phyloP scores from a whole-genome alignment of 176 grass and related monocot species.

The Carex parvula region DNA sequence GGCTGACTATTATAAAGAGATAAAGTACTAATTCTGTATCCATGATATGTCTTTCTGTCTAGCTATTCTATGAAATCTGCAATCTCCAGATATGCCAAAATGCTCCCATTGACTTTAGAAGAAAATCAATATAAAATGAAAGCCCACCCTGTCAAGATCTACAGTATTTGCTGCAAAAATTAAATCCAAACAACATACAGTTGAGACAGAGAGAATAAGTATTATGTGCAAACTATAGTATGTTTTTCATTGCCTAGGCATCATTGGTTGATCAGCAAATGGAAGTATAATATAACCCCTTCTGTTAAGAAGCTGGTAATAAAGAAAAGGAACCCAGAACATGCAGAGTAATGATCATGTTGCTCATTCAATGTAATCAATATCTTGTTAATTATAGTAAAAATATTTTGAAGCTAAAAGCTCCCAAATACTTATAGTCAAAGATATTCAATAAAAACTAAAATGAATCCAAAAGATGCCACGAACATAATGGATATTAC shows the following conservation, averaged over 20 bases:
- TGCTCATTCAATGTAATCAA: background rate
- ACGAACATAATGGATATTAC: no score
- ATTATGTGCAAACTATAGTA: no score
- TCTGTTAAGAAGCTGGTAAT: background rate
- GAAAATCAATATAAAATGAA: no score
- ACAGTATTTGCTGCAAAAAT: background rate
- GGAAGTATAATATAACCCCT: background rate
- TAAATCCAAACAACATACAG: background rate
- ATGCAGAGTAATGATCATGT: background rate
- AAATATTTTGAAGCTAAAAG: background rate
- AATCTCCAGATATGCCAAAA: background rate
- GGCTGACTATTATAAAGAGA: background rate
- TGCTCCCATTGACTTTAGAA: background rate
- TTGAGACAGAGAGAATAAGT: background rate
- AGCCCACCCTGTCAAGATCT: background rate
- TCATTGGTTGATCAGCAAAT: background rate
- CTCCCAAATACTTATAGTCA: background rate
- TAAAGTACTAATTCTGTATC: background rate
- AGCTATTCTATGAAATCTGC: background rate
- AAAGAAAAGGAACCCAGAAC: background rate
- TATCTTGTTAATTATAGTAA: background rate
- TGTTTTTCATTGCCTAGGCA: no score
- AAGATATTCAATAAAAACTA: background rate
- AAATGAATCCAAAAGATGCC: no score
- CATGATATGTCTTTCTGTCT: background rate